These are phyloP conservation scores for Cicer pinnatifidum DNA, from an alignment of 306 rosid genomes.

Conservation along the genomic window DNA sequence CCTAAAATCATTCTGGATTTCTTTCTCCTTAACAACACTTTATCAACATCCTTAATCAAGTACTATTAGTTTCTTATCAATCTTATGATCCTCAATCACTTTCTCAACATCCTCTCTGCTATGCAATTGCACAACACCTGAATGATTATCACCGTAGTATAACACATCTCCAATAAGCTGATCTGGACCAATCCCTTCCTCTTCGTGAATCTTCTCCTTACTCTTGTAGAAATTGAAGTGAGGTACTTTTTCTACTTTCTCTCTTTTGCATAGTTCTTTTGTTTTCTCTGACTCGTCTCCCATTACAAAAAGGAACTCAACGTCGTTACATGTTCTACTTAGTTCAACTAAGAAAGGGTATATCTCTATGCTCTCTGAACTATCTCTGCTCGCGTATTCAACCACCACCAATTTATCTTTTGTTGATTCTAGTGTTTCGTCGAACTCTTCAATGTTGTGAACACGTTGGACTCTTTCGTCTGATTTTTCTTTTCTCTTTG, in stretches of 20 bases:
- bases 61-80: conserved; percentile 71
- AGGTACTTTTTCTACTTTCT: conserved; percentile 73
- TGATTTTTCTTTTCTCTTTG: conserved; percentile 39
- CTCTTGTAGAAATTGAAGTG: conserved; percentile 92
- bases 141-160: conserved; percentile 90
- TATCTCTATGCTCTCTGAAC: conserved; percentile 59
- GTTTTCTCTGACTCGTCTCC: conserved; percentile 84
- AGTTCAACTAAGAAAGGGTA: conserved; percentile 88
- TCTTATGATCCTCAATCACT: conserved; percentile 66
- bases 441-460: conserved; percentile 78
- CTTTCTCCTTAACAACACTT: no score
- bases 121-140: conserved; percentile 77
- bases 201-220: conserved; percentile 87
- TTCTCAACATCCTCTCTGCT: conserved; percentile 74
- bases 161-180: conserved; percentile 75
- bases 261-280: conserved; percentile 61
- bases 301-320: conserved; percentile 74
- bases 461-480: conserved; percentile 63
- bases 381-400: conserved; percentile 67
- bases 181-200: conserved; percentile 83
- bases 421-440: conserved; percentile 61
- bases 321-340: conserved; percentile 77
- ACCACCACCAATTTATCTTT: conserved; percentile 84
- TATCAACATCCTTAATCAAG: no score
- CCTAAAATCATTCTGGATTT: no score